Evolutionary conservation across 352 stramenopile genomes (phyloP), one percentile per base, ranked within the genome.

Genomic region (Elongisporangium anandrum): DNA sequence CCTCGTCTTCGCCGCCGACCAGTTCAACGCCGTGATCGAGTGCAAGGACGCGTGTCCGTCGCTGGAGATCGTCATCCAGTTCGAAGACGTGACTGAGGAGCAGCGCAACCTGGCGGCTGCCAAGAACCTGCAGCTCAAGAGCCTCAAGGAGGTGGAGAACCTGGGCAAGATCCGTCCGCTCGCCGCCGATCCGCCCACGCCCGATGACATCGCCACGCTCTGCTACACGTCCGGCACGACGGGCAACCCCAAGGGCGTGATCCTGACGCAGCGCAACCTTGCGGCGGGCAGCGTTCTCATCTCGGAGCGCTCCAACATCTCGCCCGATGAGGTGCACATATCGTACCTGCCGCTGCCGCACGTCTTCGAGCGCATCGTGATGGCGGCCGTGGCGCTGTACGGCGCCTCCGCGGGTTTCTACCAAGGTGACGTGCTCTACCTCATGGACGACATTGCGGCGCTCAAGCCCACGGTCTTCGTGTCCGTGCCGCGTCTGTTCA

Each of bases 331-430:
- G 68, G 73, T 93, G 17, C 88, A 98, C 66, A 66, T 98, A 10
- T 95, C 79, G 20, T 98, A 98, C 70, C 75, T 98, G 41, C 95
- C 93, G 19, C 69, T 98, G 50, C 78, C 92, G 10, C 95, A 98
- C 73, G 94, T 98, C 45, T 97, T 97, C 61, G 94, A 98, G 75
- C 77, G 92, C 9, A 70, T 85, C 13, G 74, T 97, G 19, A 88
- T 90, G 6, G 79, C 70, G n/a, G 73, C 76, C 16, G 76, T 98
- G 83, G 79, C 85, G 96, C 68, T 73, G 74, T 59, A 86, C 68
- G 49, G 95, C 83, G 61, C 93, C 78, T 49, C 78, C 72, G 50
- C 85, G 93, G 39, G 72, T 0, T 81, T 81, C 52, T 85, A 72
- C 64, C 79, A 94, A 12, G 95, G 94, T 7, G 84, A 98, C 66